Conservation (phyloP, 1,139 yeast species). For the Hansenula anomala region DNA sequence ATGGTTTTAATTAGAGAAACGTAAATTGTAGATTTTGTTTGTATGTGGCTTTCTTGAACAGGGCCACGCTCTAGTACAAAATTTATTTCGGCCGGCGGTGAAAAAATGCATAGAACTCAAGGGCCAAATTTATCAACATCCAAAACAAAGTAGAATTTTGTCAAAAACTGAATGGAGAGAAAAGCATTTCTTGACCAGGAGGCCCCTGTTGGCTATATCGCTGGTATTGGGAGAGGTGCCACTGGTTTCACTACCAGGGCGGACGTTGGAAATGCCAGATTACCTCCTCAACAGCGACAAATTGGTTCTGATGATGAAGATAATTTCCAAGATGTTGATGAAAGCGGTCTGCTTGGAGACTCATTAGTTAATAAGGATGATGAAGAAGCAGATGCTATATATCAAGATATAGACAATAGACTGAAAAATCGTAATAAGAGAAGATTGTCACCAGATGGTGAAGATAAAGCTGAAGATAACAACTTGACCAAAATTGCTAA, state of each 20-base stretch:
- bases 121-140: too few relatives aligned
- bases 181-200: slow-evolving; percentile 75
- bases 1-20: too few relatives aligned
- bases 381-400: slow-evolving; percentile 74
- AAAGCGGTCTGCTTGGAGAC: slow-evolving; percentile 30
- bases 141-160: too few relatives aligned
- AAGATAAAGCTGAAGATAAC: slow-evolving; percentile 11
- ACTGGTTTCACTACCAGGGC: slow-evolving; percentile 86
- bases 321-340: slow-evolving; percentile 26
- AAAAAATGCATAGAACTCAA: too few relatives aligned
- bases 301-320: slow-evolving; percentile 19
- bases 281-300: slow-evolving; percentile 12
- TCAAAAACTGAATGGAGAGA: slow-evolving; percentile 43
- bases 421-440: slow-evolving; percentile 36
- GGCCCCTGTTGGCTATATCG: slow-evolving; percentile 86
- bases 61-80: too few relatives aligned
- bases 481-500: slow-evolving; percentile 30
- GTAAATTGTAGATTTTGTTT: too few relatives aligned
- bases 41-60: too few relatives aligned
- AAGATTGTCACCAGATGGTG: slow-evolving; percentile 28
- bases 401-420: slow-evolving; percentile 57
- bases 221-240: slow-evolving; percentile 96
- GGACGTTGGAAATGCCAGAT: slow-evolving; percentile 37
- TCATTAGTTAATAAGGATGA: slow-evolving; percentile 47
- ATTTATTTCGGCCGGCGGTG: too few relatives aligned